Base-by-base conservation (phyloP, 768 basidiomycete genomes). In the Pleurotus tuoliensis region DNA sequence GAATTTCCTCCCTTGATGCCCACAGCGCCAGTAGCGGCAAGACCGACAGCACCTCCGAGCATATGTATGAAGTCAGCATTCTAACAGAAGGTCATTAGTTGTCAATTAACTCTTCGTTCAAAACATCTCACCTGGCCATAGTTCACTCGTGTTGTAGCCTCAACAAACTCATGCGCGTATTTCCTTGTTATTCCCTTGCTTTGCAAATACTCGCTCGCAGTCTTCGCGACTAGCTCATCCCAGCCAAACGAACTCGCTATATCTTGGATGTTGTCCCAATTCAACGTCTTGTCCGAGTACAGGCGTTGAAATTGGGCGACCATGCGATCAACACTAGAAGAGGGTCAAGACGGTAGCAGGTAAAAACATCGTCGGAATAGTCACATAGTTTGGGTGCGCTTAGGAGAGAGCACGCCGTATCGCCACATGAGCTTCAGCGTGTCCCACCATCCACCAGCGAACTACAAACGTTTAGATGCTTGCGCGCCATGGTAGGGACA, bases 101-200 rank as follows among this genome's bases (percentile, higher is more conserved):
- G 34, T 4, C 24, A 16, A 56, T 3, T 38, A 11, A 2, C 34
- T 38, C 56, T 50, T 38, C 11, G 49, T 51, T 8, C 37, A 41
- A 37, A 39, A 15, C 38, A 53, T 54, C 69, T 16, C 56, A 87
- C 86, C 75, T 89, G 87, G 49, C 87, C 88, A 63, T 94, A 94
- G 67, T 93, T 94, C 40, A 92, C 90, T 39, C 92, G 79, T 6
- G 90, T 90, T 2, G 87, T 83, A 3, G 83, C 88, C 53, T 92
- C 91, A 30, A 94, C 76, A 46, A 95, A 70, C 71, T 98, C 94
- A 24, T 72, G 72, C 4, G 82, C 74, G 71, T 86, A 96, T 47
- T 73, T 73, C 40, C 75, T 65, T 27, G 80, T 72, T 38, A 94
- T 76, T 18, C 82, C 83, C 15, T 82, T 73, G 9, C 69, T 63